Percentiles rank a stretch among this genome's conserved stretches.
phyloP scores from a whole-genome alignment of 495 filamentous ascomycete genomes.

The Neurospora tetrasperma region DNA sequence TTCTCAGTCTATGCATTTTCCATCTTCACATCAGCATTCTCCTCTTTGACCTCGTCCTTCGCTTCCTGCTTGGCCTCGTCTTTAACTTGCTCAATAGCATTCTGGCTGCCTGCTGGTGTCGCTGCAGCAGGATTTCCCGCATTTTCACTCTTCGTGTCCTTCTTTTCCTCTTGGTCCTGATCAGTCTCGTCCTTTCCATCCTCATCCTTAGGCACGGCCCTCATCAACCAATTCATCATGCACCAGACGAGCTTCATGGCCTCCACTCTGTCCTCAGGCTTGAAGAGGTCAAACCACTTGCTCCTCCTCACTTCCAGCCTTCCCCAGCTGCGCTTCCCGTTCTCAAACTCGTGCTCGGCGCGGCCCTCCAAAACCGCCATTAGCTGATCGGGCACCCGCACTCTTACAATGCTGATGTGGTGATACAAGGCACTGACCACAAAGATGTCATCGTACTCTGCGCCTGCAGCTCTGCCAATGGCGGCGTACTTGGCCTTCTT shows the following conservation, averaged over 20 bases:
- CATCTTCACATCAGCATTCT: conserved; percentile 27
- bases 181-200: conserved; percentile 4
- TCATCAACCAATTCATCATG: conserved; percentile 62
- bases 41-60: conserved; percentile 24
- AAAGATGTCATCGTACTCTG: conserved; percentile 57
- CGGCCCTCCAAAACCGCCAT: conserved; percentile 41
- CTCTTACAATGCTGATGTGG: conserved; percentile 64
- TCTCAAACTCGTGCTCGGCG: conserved; percentile 8
- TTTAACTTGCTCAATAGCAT: conserved; percentile 26
- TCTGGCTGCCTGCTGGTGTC: not conserved
- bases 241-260: conserved; percentile 67
- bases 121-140: not conserved
- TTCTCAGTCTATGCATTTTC: conserved; percentile 14
- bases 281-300: conserved; percentile 70
- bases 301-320: conserved; percentile 55
- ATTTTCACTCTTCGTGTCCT: not conserved
- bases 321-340: conserved; percentile 35
- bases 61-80: conserved; percentile 14
- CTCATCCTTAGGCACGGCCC: conserved; percentile 23
- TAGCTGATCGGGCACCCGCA: conserved; percentile 59
- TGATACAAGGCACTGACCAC: conserved; percentile 75
- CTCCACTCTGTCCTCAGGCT: conserved; percentile 54
- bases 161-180: not conserved
- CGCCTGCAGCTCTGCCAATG: conserved; percentile 50
- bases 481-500: conserved; percentile 59